Evolutionary conservation across 495 filamentous ascomycete genomes (phyloP).

Genomic region (Aspergillus incahuasiensis): DNA sequence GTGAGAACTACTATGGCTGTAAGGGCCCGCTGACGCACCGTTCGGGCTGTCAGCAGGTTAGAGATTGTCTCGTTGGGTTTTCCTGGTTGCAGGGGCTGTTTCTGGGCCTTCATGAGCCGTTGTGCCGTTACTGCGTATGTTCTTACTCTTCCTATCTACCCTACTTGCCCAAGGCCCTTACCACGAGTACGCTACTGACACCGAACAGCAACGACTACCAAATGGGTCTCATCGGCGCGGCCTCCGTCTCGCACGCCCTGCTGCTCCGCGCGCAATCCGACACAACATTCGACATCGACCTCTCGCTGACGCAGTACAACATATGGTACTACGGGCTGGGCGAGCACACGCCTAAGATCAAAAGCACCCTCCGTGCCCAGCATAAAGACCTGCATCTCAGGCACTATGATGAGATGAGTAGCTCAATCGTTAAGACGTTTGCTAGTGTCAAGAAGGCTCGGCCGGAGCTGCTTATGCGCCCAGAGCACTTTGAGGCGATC

Average conservation of each 20-base stretch:
- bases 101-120: neutral
- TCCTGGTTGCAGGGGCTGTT: neutral
- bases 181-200: too few relatives aligned
- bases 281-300: neutral
- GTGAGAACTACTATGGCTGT: constrained; percentile 58
- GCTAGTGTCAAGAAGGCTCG: neutral
- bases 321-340: neutral
- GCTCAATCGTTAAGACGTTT: neutral
- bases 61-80: neutral
- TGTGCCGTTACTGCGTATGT: neutral
- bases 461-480: neutral
- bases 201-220: neutral
- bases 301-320: neutral
- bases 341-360: neutral
- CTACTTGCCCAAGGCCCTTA: neutral
- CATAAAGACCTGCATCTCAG: neutral
- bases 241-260: neutral
- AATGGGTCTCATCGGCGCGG: neutral
- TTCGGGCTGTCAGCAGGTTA: constrained; percentile 26
- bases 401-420: neutral
- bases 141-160: too few relatives aligned
- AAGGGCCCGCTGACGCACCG: constrained; percentile 48
- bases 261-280: neutral
- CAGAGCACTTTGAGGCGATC: neutral
- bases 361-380: neutral